Evolutionary conservation across 768 basidiomycete species (phyloP), one percentile per base, ranked within the genome.

Genomic region (Royoungia palumana): DNA sequence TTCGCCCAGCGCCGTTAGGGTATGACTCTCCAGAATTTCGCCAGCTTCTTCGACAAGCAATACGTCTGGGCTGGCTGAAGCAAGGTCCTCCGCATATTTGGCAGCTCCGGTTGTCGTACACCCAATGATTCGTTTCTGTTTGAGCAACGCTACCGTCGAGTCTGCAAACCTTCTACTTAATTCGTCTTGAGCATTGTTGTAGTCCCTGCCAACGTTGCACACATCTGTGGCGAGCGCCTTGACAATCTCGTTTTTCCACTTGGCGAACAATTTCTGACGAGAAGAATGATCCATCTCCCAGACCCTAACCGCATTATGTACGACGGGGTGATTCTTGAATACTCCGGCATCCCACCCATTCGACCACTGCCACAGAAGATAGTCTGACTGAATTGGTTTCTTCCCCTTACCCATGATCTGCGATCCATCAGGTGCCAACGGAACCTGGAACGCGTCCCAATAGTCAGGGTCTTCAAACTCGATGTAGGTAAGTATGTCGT

Each of bases 41-140:
- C 85, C 85, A 0, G 85, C 85, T 63, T 87, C 85, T 59, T 87
- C 85, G 2, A 87, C 82, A 1, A 87, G 66, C 6, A 87, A 63
- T 0, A 87, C 74, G 12, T 75, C 70, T 0, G 82, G 80, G 4
- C 66, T 61, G 8, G 71, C 75, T 0, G 68, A 72, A 5, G 71
- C 73, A 20, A 87, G 75, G 28, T 69, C 68, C 4, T 70, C 64
- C 0, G 67, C 64, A 53, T 82, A 84, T 59, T 80, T 87, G 0
- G 85, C 85, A 0, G 85, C 85, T 2, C 73, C 83, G 0, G 85
- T 85, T 0, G 85, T 87, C 0, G 85, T 87, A 48, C 84, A 86
- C 0, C 76, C 85, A 6, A 87, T 81, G 45, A 87, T 78, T 12
- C 79, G 67, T 63, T 82, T 84, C 21, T 44, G 59, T 39, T 61